Conservation (phyloP, 768 basidiomycete species). For the Rubroboletus satanas region DNA sequence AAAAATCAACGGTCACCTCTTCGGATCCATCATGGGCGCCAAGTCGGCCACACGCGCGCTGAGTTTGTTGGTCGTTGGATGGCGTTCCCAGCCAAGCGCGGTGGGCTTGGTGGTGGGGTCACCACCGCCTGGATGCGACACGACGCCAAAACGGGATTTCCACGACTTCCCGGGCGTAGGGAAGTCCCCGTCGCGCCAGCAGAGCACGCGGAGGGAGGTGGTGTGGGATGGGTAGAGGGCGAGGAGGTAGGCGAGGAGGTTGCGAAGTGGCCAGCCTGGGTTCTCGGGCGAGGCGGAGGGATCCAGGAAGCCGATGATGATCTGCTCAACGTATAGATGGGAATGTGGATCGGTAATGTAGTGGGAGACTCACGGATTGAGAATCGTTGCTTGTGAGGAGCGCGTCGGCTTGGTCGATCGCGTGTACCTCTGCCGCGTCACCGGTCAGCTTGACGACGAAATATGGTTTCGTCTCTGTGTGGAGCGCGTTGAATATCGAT, state of each 20-base stretch:
- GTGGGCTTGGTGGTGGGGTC: conserved; percentile 38
- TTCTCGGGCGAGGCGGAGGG: conserved; percentile 73
- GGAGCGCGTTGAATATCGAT: conserved; percentile 50
- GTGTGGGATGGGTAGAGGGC: conserved; percentile 51
- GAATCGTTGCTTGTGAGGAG: conserved; percentile 53
- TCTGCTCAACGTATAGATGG: conserved; percentile 31
- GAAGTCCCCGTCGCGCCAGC: conserved; percentile 68
- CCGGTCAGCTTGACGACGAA: conserved; percentile 53
- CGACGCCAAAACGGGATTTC: conserved; percentile 61
- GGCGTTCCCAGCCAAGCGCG: conserved; percentile 97
- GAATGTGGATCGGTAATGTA: background rate
- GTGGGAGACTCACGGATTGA: conserved; percentile 38
- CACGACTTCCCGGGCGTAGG: conserved; percentile 41
- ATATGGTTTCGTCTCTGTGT: conserved; percentile 44
- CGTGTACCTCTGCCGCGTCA: conserved; percentile 40
- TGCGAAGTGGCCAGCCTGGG: conserved; percentile 92
- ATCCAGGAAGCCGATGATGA: conserved; percentile 70
- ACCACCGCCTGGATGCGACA: conserved; percentile 28
- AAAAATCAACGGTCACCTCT: conserved; percentile 41
- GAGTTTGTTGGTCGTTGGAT: conserved; percentile 72
- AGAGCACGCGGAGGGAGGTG: conserved; percentile 57
- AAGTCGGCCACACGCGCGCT: conserved; percentile 86
- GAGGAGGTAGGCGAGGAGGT: conserved; percentile 79
- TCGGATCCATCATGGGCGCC: conserved; percentile 95
- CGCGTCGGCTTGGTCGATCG: conserved; percentile 51